These are phyloP conservation scores for Citrus maxima DNA, from an alignment of 345 rosid genomes.

Conservation along the genomic window DNA sequence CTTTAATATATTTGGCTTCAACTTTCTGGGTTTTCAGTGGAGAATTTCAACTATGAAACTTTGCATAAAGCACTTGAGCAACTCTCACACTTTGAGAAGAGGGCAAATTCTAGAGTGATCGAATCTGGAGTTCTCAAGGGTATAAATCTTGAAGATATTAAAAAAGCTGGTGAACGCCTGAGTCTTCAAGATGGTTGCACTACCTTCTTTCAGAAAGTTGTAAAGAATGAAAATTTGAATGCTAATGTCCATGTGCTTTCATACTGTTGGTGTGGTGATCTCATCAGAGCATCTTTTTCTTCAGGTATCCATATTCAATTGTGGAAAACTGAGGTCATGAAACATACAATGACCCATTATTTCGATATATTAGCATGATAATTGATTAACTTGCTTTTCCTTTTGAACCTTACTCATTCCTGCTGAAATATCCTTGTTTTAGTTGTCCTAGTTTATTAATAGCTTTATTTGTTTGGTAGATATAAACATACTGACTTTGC, in stretches of 20 bases:
- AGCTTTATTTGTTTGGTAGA: background rate
- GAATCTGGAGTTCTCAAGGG: constrained; percentile 89
- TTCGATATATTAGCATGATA: background rate
- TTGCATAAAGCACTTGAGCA: constrained; percentile 64
- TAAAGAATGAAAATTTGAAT: constrained; percentile 48
- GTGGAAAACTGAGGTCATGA: background rate
- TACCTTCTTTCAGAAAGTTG: constrained; percentile 60
- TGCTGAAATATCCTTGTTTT: background rate
- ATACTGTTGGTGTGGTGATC: constrained; percentile 96
- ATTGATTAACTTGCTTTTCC: background rate
- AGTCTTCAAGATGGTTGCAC: constrained; percentile 93
- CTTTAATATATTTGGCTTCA: background rate
- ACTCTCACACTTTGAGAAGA: constrained; percentile 75
- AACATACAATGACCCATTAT: background rate
- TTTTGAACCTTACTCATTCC: background rate
- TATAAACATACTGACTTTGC: background rate
- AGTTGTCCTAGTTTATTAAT: background rate
- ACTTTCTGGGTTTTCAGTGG: constrained; percentile 42
- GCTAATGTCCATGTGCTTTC: constrained; percentile 72
- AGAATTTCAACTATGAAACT: constrained; percentile 62
- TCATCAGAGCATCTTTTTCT: constrained; percentile 72
- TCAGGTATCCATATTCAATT: constrained; percentile 44
- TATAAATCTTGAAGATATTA: constrained; percentile 79
- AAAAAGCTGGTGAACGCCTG: constrained; percentile 82
- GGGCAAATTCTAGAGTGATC: constrained; percentile 78